Percentiles rank a stretch among this genome's conserved stretches.
phyloP scores from a whole-genome alignment of 2,329 filamentous ascomycete species.

The Trichoderma atroviride region DNA sequence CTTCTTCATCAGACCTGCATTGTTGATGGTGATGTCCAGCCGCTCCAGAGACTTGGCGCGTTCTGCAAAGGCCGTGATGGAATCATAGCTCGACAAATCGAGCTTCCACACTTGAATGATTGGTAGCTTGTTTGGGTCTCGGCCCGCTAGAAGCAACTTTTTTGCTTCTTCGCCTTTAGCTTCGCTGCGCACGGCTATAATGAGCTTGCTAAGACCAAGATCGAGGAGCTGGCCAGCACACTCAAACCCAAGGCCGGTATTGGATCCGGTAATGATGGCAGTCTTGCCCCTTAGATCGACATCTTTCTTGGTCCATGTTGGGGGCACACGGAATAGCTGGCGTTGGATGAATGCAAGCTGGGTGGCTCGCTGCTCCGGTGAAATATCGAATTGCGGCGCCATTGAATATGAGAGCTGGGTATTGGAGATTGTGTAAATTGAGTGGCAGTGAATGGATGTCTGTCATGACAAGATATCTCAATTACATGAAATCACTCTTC shows the following conservation, averaged over 20 bases:
- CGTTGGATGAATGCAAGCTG: neutral
- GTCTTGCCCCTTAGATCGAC: conserved; percentile 1
- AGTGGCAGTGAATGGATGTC: neutral
- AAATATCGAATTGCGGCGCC: neutral
- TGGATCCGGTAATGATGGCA: conserved; percentile 11
- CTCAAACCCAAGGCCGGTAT: conserved; percentile 16
- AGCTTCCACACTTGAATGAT: neutral
- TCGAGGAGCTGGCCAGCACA: neutral
- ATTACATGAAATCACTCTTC: neutral
- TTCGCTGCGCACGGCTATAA: conserved; percentile 11
- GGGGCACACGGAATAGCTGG: neutral
- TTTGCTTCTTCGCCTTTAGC: conserved; percentile 6
- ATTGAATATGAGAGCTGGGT: neutral
- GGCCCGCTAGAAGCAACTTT: neutral
- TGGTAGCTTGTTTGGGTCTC: neutral
- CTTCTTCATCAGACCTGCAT: conserved; percentile 5
- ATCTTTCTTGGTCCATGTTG: conserved; percentile 13
- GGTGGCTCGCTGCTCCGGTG: neutral
- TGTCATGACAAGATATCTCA: neutral
- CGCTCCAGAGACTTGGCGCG: neutral
- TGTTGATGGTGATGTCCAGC: conserved; percentile 6
- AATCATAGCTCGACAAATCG: conserved; percentile 15
- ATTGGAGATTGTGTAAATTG: too few species aligned
- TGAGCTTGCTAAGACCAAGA: conserved; percentile 9
- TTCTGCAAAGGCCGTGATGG: conserved; percentile 1